Evolutionary conservation across 805 yeast species (phyloP).

Genomic region (Priceomyces fermenticarens): DNA sequence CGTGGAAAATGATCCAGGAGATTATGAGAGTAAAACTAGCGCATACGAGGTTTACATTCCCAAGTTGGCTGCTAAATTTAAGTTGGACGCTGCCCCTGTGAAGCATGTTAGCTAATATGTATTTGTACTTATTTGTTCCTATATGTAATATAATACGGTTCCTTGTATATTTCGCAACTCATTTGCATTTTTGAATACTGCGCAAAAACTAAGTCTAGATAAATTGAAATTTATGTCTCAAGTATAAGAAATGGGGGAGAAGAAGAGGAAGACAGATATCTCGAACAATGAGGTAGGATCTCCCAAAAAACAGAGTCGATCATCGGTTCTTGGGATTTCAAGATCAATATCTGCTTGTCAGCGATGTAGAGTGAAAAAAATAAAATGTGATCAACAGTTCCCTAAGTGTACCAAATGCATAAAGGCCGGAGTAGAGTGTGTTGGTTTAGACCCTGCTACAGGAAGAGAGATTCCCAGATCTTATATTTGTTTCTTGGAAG

Average conservation of each 20-base stretch:
- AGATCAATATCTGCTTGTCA: slow-evolving; percentile 81
- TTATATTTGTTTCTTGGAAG: slow-evolving; percentile 70
- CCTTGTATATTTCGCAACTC: no score
- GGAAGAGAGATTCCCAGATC: slow-evolving; percentile 85
- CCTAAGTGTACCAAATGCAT: slow-evolving; percentile 65
- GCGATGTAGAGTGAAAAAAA: slow-evolving; percentile 69
- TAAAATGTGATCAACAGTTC: slow-evolving; percentile 64
- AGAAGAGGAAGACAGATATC: slow-evolving; percentile 5
- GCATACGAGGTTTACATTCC: slow-evolving; percentile 76
- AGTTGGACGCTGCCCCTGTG: slow-evolving; percentile 27
- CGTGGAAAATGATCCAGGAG: slow-evolving; percentile 60
- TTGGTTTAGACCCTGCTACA: slow-evolving; percentile 83
- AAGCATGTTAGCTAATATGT: slow-evolving; percentile 24
- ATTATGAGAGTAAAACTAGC: slow-evolving; percentile 49
- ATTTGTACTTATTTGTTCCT: neutral
- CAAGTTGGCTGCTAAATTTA: slow-evolving; percentile 35
- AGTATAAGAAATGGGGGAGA: slow-evolving; percentile 4
- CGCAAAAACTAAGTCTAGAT: no score
- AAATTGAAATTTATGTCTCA: no score
- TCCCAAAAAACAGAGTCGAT: slow-evolving; percentile 1
- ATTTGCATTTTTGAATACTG: no score
- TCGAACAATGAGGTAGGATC: neutral
- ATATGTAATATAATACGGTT: no score
- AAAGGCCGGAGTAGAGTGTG: slow-evolving; percentile 69
- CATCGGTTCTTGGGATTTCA: slow-evolving; percentile 40